These are phyloP conservation scores for Euryodendron excelsum DNA, from an alignment of 148 eudicot genomes.

Conservation along the genomic window DNA sequence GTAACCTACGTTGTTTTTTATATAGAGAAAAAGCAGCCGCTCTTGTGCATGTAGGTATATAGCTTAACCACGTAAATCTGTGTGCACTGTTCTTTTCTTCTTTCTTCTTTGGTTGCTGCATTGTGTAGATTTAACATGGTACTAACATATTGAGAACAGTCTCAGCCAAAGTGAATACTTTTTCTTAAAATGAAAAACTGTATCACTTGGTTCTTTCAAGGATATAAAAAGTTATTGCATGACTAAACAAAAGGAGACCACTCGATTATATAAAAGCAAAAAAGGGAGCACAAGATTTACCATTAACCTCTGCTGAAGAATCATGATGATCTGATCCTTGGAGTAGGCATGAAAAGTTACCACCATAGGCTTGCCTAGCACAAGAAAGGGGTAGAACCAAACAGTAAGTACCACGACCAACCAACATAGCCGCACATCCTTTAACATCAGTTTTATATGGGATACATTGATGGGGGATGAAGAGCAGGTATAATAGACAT, in stretches of 20 bases:
- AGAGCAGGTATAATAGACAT: background rate
- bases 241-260: background rate
- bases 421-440: background rate
- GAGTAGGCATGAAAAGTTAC: slow-evolving; percentile 85
- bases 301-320: slow-evolving; percentile 70
- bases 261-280: background rate
- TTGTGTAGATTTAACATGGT: too few species aligned
- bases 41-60: too few species aligned
- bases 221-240: background rate
- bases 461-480: background rate
- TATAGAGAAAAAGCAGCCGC: too few species aligned
- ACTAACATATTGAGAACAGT: background rate
- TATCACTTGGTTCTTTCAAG: background rate
- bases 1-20: too few species aligned
- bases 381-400: slow-evolving; percentile 22
- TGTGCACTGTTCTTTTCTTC: too few species aligned
- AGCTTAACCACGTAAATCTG: too few species aligned
- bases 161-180: background rate
- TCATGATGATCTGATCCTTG: slow-evolving; percentile 75
- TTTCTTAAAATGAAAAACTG: background rate
- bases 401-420: background rate
- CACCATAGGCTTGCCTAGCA: slow-evolving; percentile 78
- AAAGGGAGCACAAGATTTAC: slow-evolving; percentile 34
- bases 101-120: too few species aligned
- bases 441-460: background rate